Conservation (phyloP, 164 flowering plant genomes). For the Macadamia tetraphylla region DNA sequence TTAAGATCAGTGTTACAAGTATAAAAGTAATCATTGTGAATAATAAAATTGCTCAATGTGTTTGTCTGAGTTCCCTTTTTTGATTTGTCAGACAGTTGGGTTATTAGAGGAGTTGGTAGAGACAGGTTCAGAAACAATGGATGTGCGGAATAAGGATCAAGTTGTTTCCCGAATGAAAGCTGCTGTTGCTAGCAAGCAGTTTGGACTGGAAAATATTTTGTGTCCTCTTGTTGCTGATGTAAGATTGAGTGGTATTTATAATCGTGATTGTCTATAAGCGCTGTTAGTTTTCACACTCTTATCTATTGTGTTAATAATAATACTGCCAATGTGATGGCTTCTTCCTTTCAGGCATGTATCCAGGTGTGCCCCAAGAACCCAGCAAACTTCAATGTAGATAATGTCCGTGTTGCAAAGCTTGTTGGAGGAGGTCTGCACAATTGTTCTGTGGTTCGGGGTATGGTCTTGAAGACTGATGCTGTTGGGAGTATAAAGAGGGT, state of each 20-base stretch:
- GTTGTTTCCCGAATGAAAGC: constrained; percentile 75
- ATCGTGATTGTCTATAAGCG: background rate
- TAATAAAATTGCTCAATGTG: background rate
- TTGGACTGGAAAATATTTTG: constrained; percentile 73
- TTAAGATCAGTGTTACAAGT: background rate
- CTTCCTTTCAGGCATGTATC: constrained; percentile 72
- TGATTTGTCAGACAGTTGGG: constrained; percentile 47
- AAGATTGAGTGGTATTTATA: constrained; percentile 10
- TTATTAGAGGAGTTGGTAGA: constrained; percentile 69
- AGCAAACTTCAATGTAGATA: constrained; percentile 86
- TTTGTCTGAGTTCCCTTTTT: constrained; percentile 1
- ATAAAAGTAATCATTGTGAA: background rate
- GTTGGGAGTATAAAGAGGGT: constrained; percentile 71
- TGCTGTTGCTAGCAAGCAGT: constrained; percentile 97
- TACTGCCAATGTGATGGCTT: background rate
- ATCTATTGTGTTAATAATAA: background rate
- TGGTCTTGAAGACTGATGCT: constrained; percentile 86
- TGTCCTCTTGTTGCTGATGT: constrained; percentile 90
- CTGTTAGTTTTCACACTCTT: no score
- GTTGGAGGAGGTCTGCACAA: constrained; percentile 89
- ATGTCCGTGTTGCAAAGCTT: constrained; percentile 91
- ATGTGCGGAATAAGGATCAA: constrained; percentile 70
- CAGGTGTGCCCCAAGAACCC: constrained; percentile 98
- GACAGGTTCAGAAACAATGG: constrained; percentile 79
- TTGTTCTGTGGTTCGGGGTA: constrained; percentile 58